Base-by-base conservation (phyloP, 257 asterid genomes). In the Handroanthus guayacan region DNA sequence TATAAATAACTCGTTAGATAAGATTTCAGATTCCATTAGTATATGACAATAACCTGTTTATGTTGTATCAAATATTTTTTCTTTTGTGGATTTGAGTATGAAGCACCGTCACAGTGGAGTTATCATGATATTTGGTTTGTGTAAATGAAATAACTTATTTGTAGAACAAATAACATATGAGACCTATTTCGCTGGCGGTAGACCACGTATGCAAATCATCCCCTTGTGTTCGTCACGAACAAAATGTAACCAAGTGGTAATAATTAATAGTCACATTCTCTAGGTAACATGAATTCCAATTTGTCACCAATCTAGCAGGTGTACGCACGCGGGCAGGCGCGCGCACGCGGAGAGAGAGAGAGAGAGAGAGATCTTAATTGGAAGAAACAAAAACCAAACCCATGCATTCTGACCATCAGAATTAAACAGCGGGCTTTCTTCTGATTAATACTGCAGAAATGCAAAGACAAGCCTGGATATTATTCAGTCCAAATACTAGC, bases 31-130 rank as follows among this genome's bases (percentile, higher is more conserved):
- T 74, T 80, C 62, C 52, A n/a, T 63, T 48, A 69, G 75, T 45
- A 16, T 78, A 64, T 78, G 63, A 76, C 81, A 37, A 43, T 48
- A 75, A 62, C 62, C 56, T 78, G 62, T 77, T 62, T 78, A 62
- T 75, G 77, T 66, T 78, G 58, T 56, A 72, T 61, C 48, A 47
- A 43, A 43, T 50, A 69, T 36, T 16, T 39, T 67, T 31, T 14
- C 34, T 14, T 10, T 51, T 50, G 34, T 7, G 54, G n/a, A 63
- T 58, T 11, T 17, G 45, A 17, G 50, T 20, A 5, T 64, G 16
- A 43, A 37, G 78, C 75, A 69, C 5, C 14, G 48, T 68, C 9
- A 18, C 68, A 60, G 25, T 4, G n/a, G 7, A 14, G 60, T 68
- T 41, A 39, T 36, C 25, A 20, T 69, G 63, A 58, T 63, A 64